phyloP scores from a whole-genome alignment of 768 basidiomycete species.

The Trametopsis cervina region DNA sequence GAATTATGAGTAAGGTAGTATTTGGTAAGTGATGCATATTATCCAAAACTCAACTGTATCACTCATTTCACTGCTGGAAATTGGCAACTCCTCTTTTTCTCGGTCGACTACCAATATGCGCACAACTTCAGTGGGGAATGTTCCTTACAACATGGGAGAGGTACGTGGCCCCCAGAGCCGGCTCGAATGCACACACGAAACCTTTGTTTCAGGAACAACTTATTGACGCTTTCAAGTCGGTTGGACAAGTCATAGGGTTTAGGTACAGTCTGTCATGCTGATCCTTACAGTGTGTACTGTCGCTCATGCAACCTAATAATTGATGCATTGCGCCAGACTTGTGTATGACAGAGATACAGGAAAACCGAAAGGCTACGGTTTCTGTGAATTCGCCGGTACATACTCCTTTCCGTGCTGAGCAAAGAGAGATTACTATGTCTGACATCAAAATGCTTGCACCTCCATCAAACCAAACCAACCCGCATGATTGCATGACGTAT shows the following conservation, averaged over 20 bases:
- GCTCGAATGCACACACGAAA: background rate
- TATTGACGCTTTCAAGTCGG: slow-evolving; percentile 83
- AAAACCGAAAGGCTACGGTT: slow-evolving; percentile 90
- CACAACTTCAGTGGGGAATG: slow-evolving; percentile 65
- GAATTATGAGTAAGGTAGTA: slow-evolving; percentile 20
- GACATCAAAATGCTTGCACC: slow-evolving; percentile 22
- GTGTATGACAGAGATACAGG: slow-evolving; percentile 92
- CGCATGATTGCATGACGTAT: background rate
- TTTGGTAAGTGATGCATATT: slow-evolving; percentile 5
- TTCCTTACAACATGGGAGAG: slow-evolving; percentile 87
- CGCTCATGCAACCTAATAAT: background rate
- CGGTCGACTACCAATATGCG: background rate
- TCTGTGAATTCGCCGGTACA: slow-evolving; percentile 89
- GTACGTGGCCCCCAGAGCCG: too few species aligned
- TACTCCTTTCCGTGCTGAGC: slow-evolving; percentile 24
- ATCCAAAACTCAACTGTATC: background rate
- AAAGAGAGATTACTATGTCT: too few species aligned
- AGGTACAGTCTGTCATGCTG: slow-evolving; percentile 39
- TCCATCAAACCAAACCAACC: slow-evolving; percentile 3
- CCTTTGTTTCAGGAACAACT: slow-evolving; percentile 54
- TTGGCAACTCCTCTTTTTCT: background rate
- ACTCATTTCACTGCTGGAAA: background rate
- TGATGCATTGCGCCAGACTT: slow-evolving; percentile 38
- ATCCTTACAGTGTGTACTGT: background rate
- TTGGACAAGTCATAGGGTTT: slow-evolving; percentile 85